Evolutionary conservation across 192 early-diverging fungal genomes (phyloP).

Genomic region (Coemansia sp.): DNA sequence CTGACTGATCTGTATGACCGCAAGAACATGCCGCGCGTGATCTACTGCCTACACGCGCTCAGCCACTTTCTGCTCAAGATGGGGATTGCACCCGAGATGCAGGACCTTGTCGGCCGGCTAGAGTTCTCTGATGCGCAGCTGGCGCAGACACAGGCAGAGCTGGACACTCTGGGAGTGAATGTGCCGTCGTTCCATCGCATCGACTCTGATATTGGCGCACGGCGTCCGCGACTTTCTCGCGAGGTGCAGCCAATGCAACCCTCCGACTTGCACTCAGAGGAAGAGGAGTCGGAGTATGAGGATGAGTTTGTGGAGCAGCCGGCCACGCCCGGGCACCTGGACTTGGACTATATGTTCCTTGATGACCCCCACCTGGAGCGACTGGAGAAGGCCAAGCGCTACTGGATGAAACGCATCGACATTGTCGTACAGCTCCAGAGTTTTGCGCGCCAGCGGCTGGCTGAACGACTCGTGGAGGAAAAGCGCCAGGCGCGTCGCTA

Average conservation of each 20-base stretch:
- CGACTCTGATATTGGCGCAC: constrained; percentile 52
- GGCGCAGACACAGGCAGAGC: constrained; percentile 68
- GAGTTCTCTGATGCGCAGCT: constrained; percentile 76
- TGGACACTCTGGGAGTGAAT: constrained; percentile 73
- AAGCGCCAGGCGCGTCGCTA: constrained; percentile 52
- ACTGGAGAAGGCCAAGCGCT: constrained; percentile 49
- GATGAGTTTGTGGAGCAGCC: constrained; percentile 4
- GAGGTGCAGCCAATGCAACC: constrained; percentile 47
- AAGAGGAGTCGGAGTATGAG: constrained; percentile 12
- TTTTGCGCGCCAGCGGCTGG: constrained; percentile 42
- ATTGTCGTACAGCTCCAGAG: constrained; percentile 54
- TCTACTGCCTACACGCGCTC: constrained; percentile 96
- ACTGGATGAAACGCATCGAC: constrained; percentile 53
- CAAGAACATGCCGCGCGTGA: constrained; percentile 98
- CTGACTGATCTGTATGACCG: constrained; percentile 96
- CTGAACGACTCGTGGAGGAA: constrained; percentile 54
- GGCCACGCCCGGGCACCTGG: background rate
- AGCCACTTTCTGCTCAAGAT: constrained; percentile 87
- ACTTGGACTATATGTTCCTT: constrained; percentile 30
- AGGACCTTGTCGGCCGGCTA: constrained; percentile 88
- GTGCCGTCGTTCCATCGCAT: constrained; percentile 92
- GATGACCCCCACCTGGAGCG: constrained; percentile 37
- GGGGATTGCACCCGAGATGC: constrained; percentile 83
- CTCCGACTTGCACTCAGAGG: constrained; percentile 25
- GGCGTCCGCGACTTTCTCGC: constrained; percentile 38